These are phyloP conservation scores for Mycena alexandri DNA, from an alignment of 768 basidiomycete species.

Conservation along the genomic window DNA sequence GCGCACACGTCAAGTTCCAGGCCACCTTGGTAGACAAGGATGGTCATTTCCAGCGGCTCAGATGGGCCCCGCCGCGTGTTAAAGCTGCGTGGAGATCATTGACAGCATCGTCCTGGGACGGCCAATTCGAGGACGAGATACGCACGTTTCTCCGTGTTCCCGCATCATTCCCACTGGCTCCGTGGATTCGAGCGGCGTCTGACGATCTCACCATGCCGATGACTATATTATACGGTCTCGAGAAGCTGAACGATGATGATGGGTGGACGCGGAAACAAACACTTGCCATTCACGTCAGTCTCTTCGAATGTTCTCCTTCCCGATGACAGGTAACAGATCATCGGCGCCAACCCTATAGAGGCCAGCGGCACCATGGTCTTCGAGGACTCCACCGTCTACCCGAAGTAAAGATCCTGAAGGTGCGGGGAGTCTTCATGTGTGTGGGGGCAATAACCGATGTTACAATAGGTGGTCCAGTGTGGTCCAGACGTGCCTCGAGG, in stretches of 20 bases:
- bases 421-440: slow-evolving; percentile 6
- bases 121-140: slow-evolving; percentile 42
- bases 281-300: slow-evolving; percentile 48
- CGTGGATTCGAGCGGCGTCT: slow-evolving; percentile 44
- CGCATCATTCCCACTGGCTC: slow-evolving; percentile 14
- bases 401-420: slow-evolving; percentile 40
- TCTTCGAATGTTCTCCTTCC: neutral
- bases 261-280: slow-evolving; percentile 48
- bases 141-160: slow-evolving; percentile 16
- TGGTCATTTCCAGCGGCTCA: slow-evolving; percentile 33
- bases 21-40: slow-evolving; percentile 6
- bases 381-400: slow-evolving; percentile 44
- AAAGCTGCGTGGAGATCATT: slow-evolving; percentile 44
- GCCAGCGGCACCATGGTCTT: slow-evolving; percentile 26
- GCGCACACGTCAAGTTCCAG: slow-evolving; percentile 33
- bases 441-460: neutral
- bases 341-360: slow-evolving; percentile 38
- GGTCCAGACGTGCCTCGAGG: slow-evolving; percentile 38
- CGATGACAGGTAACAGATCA: slow-evolving; percentile 30
- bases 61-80: slow-evolving; percentile 49
- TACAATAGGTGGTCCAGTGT: slow-evolving; percentile 36
- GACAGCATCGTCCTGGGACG: slow-evolving; percentile 42
- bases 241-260: slow-evolving; percentile 45
- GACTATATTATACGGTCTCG: slow-evolving; percentile 50
- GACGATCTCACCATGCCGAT: slow-evolving; percentile 47